Percentiles rank a stretch among this genome's conserved stretches.
phyloP scores from a whole-genome alignment of 1,139 yeast genomes.

The Candida labiduridarum region DNA sequence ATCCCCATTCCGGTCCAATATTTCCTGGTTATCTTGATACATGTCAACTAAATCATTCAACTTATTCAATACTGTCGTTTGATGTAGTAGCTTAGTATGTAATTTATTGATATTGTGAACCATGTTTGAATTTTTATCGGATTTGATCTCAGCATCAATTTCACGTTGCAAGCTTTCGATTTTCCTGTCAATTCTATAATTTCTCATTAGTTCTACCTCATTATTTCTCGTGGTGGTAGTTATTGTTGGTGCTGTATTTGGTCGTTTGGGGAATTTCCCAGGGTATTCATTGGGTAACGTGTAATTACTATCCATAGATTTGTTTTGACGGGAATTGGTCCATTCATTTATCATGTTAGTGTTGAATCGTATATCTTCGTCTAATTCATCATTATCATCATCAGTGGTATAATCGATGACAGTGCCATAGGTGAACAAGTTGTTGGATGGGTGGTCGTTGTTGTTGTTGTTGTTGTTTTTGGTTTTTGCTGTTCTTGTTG shows the following conservation, averaged over 20 bases:
- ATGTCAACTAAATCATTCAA: slow-evolving; percentile 25
- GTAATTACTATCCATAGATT: slow-evolving; percentile 11
- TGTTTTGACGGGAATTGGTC: slow-evolving; percentile 7
- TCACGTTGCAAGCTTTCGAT: slow-evolving; percentile 20
- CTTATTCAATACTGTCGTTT: slow-evolving; percentile 25
- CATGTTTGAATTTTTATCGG: slow-evolving; percentile 11
- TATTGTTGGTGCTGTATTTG: slow-evolving; percentile 1
- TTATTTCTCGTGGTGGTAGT: not conserved
- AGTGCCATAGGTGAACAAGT: not conserved
- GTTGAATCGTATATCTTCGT: slow-evolving; percentile 17
- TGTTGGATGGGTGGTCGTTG: not conserved
- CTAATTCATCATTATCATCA: slow-evolving; percentile 25
- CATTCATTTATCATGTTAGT: slow-evolving; percentile 14
- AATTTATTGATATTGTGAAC: slow-evolving; percentile 15
- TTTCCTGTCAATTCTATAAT: slow-evolving; percentile 13
- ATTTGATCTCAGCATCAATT: slow-evolving; percentile 18
- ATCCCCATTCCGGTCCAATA: slow-evolving; percentile 4
- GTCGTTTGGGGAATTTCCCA: slow-evolving; percentile 21
- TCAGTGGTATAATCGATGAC: slow-evolving; percentile 8
- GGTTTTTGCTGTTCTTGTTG: not conserved
- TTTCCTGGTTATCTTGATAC: slow-evolving; percentile 15
- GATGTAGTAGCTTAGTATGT: slow-evolving; percentile 19
- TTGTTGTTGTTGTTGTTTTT: not conserved
- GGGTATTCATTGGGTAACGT: slow-evolving; percentile 24
- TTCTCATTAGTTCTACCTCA: not conserved